Evolutionary conservation across 495 filamentous ascomycete genomes (phyloP).

Genomic region (Usnea hakonensis): DNA sequence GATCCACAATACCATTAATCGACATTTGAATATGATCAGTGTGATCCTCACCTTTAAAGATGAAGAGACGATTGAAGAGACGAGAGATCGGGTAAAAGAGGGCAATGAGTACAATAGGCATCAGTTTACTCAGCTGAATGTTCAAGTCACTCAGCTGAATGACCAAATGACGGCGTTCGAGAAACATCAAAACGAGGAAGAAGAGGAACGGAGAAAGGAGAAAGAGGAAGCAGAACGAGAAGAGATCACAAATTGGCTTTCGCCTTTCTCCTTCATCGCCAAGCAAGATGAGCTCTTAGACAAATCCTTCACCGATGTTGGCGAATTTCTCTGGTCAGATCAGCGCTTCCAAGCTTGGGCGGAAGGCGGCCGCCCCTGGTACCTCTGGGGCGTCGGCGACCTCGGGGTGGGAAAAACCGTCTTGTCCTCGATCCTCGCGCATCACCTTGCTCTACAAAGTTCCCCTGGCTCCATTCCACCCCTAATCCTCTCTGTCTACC

Average conservation of each 20-base stretch:
- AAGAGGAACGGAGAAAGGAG: background rate
- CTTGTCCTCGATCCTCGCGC: conserved; percentile 19
- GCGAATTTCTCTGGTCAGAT: conserved; percentile 16
- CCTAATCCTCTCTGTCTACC: conserved; percentile 19
- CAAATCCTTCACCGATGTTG: background rate
- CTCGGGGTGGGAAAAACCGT: conserved; percentile 24
- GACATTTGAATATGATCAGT: background rate
- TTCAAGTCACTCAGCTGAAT: too few relatives aligned
- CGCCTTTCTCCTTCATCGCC: conserved; percentile 17
- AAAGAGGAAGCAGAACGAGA: conserved; percentile 5
- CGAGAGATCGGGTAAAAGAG: background rate
- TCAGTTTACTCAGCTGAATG: background rate
- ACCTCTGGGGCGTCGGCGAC: conserved; percentile 19
- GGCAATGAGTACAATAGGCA: too few relatives aligned
- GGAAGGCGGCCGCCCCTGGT: conserved; percentile 14
- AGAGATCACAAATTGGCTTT: conserved; percentile 16
- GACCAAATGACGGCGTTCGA: too few relatives aligned
- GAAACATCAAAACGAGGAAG: too few relatives aligned
- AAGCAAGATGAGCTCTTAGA: conserved; percentile 13
- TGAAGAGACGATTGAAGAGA: conserved; percentile 3
- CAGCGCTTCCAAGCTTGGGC: conserved; percentile 21
- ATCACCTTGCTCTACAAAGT: conserved; percentile 10
- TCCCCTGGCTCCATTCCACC: background rate
- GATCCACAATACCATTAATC: background rate
- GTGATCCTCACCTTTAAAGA: background rate